Evolutionary conservation across 1,284 basidiomycete genomes (phyloP).

Genomic region (Caloboletus inedulis): DNA sequence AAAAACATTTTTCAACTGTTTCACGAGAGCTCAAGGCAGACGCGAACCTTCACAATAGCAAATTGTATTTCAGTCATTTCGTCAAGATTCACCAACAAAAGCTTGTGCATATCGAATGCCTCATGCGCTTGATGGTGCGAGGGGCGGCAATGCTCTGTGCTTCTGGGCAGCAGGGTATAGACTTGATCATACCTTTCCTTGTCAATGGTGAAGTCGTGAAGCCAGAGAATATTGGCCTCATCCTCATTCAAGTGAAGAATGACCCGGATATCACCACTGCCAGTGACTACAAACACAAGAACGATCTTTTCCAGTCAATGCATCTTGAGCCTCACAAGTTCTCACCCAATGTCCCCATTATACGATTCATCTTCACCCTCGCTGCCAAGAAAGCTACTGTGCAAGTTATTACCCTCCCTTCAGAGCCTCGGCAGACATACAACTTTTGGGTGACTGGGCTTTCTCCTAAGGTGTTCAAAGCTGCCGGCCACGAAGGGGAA

Average conservation of each 20-base stretch:
- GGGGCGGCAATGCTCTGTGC: not conserved
- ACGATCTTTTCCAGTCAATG: not conserved
- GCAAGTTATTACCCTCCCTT: no score
- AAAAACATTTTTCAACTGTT: no score
- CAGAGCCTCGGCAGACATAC: no score
- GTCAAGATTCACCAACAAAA: not conserved
- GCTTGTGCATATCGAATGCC: not conserved
- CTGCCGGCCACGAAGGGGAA: no score
- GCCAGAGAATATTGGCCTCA: not conserved
- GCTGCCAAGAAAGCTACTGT: no score
- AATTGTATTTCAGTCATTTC: not conserved
- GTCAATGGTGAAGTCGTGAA: not conserved
- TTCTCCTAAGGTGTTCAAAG: no score
- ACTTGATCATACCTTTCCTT: not conserved
- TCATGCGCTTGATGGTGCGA: no score
- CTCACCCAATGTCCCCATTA: not conserved
- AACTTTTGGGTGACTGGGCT: no score
- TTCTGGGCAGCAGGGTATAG: not conserved
- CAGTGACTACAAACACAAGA: not conserved
- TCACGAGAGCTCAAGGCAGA: no score
- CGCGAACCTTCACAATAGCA: not conserved
- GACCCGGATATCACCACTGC: not conserved
- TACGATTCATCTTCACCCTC: not conserved
- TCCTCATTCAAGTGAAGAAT: not conserved
- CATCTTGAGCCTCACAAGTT: not conserved